A percentile compares a stretch with the other conserved stretches of the same genome.
phyloP scores from a whole-genome alignment of 768 basidiomycete genomes.

The Mycena sanguinolenta region DNA sequence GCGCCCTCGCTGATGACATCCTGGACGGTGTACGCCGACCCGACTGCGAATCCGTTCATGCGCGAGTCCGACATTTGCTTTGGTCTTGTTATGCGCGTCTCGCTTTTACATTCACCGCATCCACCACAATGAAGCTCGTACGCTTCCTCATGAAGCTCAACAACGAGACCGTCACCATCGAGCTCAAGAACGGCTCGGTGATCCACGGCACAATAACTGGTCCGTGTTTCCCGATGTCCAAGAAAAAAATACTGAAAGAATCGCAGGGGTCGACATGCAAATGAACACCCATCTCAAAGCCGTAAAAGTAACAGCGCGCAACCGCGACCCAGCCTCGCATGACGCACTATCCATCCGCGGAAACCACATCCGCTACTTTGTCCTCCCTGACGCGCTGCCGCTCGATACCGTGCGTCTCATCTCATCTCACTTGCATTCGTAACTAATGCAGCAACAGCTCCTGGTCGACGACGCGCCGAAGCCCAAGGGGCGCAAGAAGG shows the following conservation, averaged over 20 bases:
- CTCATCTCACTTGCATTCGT: background rate
- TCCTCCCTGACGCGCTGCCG: constrained; percentile 97
- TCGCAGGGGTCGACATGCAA: constrained; percentile 95
- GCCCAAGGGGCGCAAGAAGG: constrained; percentile 94
- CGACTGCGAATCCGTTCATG: constrained; percentile 63
- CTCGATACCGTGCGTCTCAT: constrained; percentile 74
- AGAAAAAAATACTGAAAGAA: background rate
- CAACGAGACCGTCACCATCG: constrained; percentile 98
- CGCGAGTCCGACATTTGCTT: constrained; percentile 33
- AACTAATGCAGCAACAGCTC: constrained; percentile 50
- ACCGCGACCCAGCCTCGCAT: constrained; percentile 87
- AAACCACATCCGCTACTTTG: constrained; percentile 96
- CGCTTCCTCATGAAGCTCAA: constrained; percentile 98
- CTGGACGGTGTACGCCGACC: constrained; percentile 74
- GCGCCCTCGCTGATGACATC: constrained; percentile 96
- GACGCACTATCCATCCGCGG: constrained; percentile 96
- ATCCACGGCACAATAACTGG: constrained; percentile 98
- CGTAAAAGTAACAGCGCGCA: constrained; percentile 95
- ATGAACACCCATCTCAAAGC: constrained; percentile 99
- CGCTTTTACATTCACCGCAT: background rate
- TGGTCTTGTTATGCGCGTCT: background rate
- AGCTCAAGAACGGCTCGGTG: constrained; percentile 96
- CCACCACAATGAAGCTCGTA: constrained; percentile 38
- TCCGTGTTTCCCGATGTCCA: constrained; percentile 51
- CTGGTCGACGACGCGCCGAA: constrained; percentile 98